Evolutionary conservation across 768 basidiomycete genomes (phyloP).

Genomic region (Pisolithus sp.): DNA sequence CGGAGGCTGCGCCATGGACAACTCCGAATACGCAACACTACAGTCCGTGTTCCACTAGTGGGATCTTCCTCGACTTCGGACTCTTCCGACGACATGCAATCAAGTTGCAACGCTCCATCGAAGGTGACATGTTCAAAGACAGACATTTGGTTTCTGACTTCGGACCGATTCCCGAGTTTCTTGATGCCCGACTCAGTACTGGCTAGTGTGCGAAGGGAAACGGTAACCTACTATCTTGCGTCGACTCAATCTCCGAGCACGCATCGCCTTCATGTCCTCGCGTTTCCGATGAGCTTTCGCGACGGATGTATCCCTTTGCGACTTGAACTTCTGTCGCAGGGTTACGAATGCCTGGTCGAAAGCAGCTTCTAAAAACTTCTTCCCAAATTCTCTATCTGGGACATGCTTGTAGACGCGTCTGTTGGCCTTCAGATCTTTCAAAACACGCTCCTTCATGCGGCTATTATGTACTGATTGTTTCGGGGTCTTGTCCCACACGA

Average conservation of each 20-base stretch:
- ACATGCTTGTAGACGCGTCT: conserved; percentile 57
- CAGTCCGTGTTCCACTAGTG: conserved; percentile 23
- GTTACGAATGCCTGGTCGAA: conserved; percentile 73
- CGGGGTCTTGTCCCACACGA: conserved; percentile 74
- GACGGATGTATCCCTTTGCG: conserved; percentile 44
- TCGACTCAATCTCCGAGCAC: conserved; percentile 52
- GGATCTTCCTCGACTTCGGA: conserved; percentile 47
- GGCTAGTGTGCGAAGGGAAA: neutral
- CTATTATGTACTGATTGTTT: conserved; percentile 71
- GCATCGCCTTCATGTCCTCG: conserved; percentile 58
- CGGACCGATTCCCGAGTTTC: conserved; percentile 66
- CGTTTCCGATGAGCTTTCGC: conserved; percentile 42
- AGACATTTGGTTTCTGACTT: conserved; percentile 46
- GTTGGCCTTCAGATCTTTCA: conserved; percentile 53
- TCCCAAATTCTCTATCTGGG: conserved; percentile 56
- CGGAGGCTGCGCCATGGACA: conserved; percentile 64
- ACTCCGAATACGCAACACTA: conserved; percentile 49
- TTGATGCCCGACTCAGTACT: conserved; percentile 21
- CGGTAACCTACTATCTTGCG: conserved; percentile 51
- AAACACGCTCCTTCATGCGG: conserved; percentile 59
- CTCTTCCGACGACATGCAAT: conserved; percentile 81
- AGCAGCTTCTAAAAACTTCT: conserved; percentile 50
- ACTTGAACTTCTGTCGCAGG: conserved; percentile 58
- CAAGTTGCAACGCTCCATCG: conserved; percentile 62
- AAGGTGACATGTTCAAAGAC: conserved; percentile 58